Base-by-base conservation (phyloP, 2,329 filamentous ascomycete species). In the Atkinsonella hypoxylon region DNA sequence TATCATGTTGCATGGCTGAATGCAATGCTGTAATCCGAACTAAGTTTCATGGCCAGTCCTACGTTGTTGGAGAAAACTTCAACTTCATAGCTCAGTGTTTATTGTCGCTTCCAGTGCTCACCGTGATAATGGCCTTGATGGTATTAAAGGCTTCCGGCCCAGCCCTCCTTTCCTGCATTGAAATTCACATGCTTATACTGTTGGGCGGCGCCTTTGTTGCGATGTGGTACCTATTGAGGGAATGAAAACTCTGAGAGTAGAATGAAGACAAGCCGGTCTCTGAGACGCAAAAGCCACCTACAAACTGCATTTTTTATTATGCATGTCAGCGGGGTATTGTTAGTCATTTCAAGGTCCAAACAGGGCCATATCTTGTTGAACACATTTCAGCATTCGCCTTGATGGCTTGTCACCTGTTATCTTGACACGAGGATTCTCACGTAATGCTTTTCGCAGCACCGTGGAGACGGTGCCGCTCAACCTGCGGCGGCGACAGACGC, bases 401-500 rank as follows among this genome's bases (percentile, higher is more conserved):
- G 30, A 45, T 22, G 22, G 34, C 34, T 38, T 12, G 38, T 50
- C 48, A 45, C 9, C 42, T 50, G 17, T 32, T 17, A 18, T 20
- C 20, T 26, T 22, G 15, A 31, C 8, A 20, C n/a, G 36, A 44
- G 26, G 32, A 39, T 13, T 30, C 2, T 39, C 34, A 11, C 39
- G 26, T 41, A 22, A 41, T 32, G 13, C 31, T 22, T 20, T 45
- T 9, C 41, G 32, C 11, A 20, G 30, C 18, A n/a, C 20, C n/a
- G 41, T 13, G 15, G 11, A 9, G 20, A 17, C 20, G 17, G 13
- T 17, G 30, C 26, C 11, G 13, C 20, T 65, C 55, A 71, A 52
- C 69, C 67, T 51, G 63, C 69, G 47, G 68, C 67, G 15, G 64
- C 67, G 49, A 71, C 59, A 6, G 69, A 71, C 34, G 69, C 62